Evolutionary conservation across 176 grass and related monocot species (phyloP).

Genomic region (Triticum timopheevii): DNA sequence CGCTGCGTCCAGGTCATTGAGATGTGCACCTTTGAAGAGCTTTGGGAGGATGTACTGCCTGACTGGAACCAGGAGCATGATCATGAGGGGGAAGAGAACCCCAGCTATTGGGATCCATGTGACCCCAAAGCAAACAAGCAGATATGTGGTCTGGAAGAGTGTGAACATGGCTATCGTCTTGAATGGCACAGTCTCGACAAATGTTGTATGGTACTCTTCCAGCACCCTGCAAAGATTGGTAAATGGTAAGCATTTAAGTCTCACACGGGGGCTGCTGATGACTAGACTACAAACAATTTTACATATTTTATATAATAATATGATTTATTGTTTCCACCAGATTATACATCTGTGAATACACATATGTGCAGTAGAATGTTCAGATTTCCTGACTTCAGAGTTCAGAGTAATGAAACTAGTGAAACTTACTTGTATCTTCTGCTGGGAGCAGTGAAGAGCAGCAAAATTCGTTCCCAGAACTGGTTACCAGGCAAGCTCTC

Average conservation of each 20-base stretch:
- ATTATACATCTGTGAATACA: not conserved
- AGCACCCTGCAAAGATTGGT: constrained; percentile 68
- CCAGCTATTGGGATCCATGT: constrained; percentile 98
- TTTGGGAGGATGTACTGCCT: constrained; percentile 93
- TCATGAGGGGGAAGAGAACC: constrained; percentile 97
- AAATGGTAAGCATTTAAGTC: constrained; percentile 19
- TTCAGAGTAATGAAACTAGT: not conserved
- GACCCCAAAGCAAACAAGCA: constrained; percentile 93
- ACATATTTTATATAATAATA: constrained; percentile 3
- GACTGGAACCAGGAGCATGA: constrained; percentile 96
- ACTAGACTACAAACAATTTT: not conserved
- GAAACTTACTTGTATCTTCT: constrained; percentile 93
- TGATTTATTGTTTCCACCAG: not conserved
- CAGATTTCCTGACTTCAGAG: not conserved
- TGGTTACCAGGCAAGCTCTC: constrained; percentile 97
- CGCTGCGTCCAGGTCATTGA: constrained; percentile 85
- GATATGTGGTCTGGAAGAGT: constrained; percentile 78
- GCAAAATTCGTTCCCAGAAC: constrained; percentile 95
- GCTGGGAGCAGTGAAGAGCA: constrained; percentile 92
- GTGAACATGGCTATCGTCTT: constrained; percentile 92
- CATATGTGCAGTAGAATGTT: not conserved
- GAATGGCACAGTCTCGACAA: constrained; percentile 96
- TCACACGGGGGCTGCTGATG: not conserved
- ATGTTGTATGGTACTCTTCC: constrained; percentile 89
- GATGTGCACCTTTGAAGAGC: constrained; percentile 97